These are phyloP conservation scores for Earliella scabrosa DNA, from an alignment of 1,284 basidiomycete genomes.

Conservation along the genomic window DNA sequence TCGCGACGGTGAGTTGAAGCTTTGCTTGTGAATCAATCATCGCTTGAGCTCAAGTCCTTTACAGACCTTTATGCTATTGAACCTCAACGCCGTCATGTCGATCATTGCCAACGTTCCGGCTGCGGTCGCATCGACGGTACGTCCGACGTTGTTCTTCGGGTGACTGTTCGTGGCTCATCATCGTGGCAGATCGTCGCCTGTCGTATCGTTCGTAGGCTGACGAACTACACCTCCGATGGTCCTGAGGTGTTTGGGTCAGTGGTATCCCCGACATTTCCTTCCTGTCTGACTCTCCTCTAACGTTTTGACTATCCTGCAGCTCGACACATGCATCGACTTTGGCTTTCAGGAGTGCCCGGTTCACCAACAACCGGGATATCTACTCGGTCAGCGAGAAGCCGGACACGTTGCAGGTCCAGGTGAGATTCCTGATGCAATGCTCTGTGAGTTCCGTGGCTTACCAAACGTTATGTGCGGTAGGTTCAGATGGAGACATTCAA, in stretches of 20 bases:
- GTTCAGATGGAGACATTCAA: slow-evolving; percentile 59
- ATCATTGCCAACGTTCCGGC: slow-evolving; percentile 78
- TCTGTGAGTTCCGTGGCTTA: too few relatives aligned
- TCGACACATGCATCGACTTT: slow-evolving; percentile 43
- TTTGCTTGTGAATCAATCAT: background rate
- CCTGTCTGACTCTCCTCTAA: slow-evolving; percentile 16
- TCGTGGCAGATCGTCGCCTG: slow-evolving; percentile 66
- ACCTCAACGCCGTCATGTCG: slow-evolving; percentile 76
- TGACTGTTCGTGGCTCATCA: too few relatives aligned
- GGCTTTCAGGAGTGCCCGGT: slow-evolving; percentile 35
- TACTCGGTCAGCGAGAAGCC: slow-evolving; percentile 38
- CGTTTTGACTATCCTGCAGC: slow-evolving; percentile 4
- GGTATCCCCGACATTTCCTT: background rate
- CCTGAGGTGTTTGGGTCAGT: slow-evolving; percentile 58
- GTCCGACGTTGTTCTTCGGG: too few relatives aligned
- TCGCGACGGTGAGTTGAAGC: slow-evolving; percentile 57
- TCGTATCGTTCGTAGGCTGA: slow-evolving; percentile 68
- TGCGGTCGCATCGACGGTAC: slow-evolving; percentile 66
- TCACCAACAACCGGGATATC: slow-evolving; percentile 31
- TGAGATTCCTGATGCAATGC: slow-evolving; percentile 27
- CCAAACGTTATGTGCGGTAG: too few relatives aligned
- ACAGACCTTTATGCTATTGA: slow-evolving; percentile 70
- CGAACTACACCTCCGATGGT: slow-evolving; percentile 55
- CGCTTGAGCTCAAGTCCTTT: background rate
- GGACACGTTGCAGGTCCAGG: slow-evolving; percentile 55